Evolutionary conservation across 2,329 filamentous ascomycete genomes (phyloP), one percentile per base, ranked within the genome.

Genomic region (Epichloe uncinata): DNA sequence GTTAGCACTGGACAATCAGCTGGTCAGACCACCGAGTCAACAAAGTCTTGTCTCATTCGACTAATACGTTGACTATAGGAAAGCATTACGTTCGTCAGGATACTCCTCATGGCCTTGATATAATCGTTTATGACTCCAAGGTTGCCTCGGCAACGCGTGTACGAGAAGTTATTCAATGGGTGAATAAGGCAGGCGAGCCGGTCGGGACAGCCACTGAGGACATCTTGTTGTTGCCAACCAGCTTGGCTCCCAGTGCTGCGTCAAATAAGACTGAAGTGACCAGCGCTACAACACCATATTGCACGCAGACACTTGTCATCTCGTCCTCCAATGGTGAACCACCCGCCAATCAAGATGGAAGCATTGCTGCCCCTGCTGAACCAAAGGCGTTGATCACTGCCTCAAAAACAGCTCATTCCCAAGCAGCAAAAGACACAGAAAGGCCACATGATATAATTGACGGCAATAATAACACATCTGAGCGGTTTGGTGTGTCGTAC

Each of bases 91-190:
- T 37, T 16, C 20, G 33, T 36, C 38, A 38, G 26, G 18, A 43
- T 13, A 18, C 40, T 35, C 30, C 51, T 45, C 47, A 45, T 48
- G 45, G 18, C 20, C 22, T 30, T 49, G 60, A 53, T 50, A 58
- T 64, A 43, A 67, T 68, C 3, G 56, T 68, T n/a, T 65, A 65
- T 4, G 63, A 69, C 53, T 58, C 64, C 11, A 58, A 63, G 9
- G 56, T 69, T 44, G 63, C 66, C 42, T 60, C 60, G 34, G 62
- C 69, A 12, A 73, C 70, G 38, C 66, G 72, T 38, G 56, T 69
- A 9, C 68, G 71, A 5, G 67, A 74, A 51, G 68, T 75, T 46
- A 71, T 81, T 30, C 72, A 84, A 57, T 84, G 77, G 63, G 77
- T 84, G 43, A 73, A 85, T 58, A 65, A 75, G 55, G 61, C 73